Evolutionary conservation across 495 filamentous ascomycete genomes (phyloP), one percentile per base, ranked within the genome.

Genomic region (Emericellopsis terricola): DNA sequence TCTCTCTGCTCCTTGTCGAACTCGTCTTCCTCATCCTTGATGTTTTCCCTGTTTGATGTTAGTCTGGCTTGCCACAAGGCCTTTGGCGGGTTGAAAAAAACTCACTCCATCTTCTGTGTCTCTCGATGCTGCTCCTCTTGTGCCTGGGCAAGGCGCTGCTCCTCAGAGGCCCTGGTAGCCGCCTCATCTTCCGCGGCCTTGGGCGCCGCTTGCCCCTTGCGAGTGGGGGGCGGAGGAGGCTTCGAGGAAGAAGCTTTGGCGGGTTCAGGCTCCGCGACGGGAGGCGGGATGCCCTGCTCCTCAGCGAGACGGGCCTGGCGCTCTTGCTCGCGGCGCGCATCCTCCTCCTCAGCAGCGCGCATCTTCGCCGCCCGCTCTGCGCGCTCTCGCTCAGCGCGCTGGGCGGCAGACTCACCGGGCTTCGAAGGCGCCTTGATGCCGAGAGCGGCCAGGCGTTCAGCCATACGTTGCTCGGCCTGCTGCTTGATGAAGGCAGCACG

Each of bases 391-490:
- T 94, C 91, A 37, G 78, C 70, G 29, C 85, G 71, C 56, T 96
- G 85, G 34, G 75, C 65, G 2, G 84, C 57, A 17, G 76, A 79
- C 55, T 99, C 89, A 2, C 72, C 69, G 14, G 69, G 54, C 39
- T 71, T 78, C 2, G 70, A 57, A 19, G 80, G 72, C 18, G 85
- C 71, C 47, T 84, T 89, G 43, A 99, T 69, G 13, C 89, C 89
- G 36, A 94, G 69, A 30, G 87, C 89, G 29, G 91, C 91, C 41
- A 99, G 73, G 32, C 89, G 73, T 52, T 96, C 91, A n/a, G 87
- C 85, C 79, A 99, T 94, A 29, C 86, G 79, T 49, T 84, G 81
- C 53, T 96, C 85, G 9, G 91, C 91, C 50, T 93, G 86, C 51
- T 94, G 84, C 50, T 89, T 89, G 42, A 94, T 92, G 51, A 85